Conservation (phyloP, 495 filamentous ascomycete genomes). For the Trichocladium uniseriatum region DNA sequence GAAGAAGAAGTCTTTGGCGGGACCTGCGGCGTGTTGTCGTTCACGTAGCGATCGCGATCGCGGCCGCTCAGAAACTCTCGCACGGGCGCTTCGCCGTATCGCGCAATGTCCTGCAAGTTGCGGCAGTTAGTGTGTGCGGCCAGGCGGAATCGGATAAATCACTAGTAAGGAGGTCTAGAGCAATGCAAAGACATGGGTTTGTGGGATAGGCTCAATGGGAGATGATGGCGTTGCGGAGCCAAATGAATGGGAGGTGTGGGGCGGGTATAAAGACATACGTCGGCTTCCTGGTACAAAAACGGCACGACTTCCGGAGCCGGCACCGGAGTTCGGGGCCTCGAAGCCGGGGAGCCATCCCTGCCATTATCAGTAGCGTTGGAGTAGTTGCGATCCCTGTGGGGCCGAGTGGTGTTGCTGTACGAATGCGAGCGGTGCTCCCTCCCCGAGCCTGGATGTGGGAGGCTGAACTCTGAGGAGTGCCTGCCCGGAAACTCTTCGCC, state of each 20-base stretch:
- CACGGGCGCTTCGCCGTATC: slow-evolving; percentile 76
- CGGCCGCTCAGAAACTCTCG: slow-evolving; percentile 60
- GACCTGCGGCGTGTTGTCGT: slow-evolving; percentile 32
- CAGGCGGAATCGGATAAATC: neutral
- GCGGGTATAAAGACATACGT: slow-evolving; percentile 44
- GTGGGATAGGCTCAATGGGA: neutral
- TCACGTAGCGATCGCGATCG: slow-evolving; percentile 55
- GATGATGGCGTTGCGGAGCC: slow-evolving; percentile 4
- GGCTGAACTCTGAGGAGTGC: slow-evolving; percentile 65
- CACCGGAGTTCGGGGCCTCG: slow-evolving; percentile 71
- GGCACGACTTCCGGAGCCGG: slow-evolving; percentile 91
- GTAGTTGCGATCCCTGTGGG: slow-evolving; percentile 62
- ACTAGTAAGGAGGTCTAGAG: neutral
- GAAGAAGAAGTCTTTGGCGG: slow-evolving; percentile 44
- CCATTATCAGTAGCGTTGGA: slow-evolving; percentile 56
- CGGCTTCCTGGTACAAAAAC: slow-evolving; percentile 85
- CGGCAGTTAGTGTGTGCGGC: slow-evolving; percentile 1
- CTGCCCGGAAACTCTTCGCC: slow-evolving; percentile 70
- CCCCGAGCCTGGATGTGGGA: slow-evolving; percentile 42
- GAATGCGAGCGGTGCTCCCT: slow-evolving; percentile 47
- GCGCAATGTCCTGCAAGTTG: slow-evolving; percentile 59
- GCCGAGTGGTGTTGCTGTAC: slow-evolving; percentile 47
- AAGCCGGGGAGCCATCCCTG: slow-evolving; percentile 57
- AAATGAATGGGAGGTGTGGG: slow-evolving; percentile 10
- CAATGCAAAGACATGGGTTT: neutral